Evolutionary conservation across 2,329 filamentous ascomycete species (phyloP).

Genomic region (Penicillium expansum): DNA sequence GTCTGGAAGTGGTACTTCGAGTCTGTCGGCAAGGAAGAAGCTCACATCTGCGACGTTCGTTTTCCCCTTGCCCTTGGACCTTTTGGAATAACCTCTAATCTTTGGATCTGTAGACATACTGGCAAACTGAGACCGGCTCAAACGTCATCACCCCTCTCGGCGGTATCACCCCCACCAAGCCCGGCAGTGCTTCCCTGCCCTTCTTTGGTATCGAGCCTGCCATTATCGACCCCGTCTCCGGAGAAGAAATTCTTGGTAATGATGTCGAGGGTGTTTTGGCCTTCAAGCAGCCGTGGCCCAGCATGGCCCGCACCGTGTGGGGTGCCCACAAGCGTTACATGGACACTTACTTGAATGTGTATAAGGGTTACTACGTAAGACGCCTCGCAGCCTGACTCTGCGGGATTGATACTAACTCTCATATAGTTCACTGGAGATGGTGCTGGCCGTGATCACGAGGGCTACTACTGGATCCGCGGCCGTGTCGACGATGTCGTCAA

Average conservation of each 20-base stretch:
- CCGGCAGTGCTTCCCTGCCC: constrained; percentile 88
- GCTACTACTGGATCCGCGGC: constrained; percentile 99
- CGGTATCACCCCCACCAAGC: constrained; percentile 93
- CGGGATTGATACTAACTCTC: background rate
- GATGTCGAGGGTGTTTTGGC: constrained; percentile 95
- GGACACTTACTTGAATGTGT: constrained; percentile 97
- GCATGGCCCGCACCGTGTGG: constrained; percentile 97
- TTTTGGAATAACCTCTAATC: constrained; percentile 7
- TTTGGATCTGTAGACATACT: constrained; percentile 72
- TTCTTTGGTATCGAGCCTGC: constrained; percentile 98
- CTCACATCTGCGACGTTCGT: constrained; percentile 90
- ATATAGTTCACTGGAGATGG: constrained; percentile 64
- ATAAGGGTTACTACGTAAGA: constrained; percentile 94
- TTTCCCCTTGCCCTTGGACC: background rate
- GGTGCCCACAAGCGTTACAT: constrained; percentile 97
- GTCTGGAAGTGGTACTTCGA: constrained; percentile 99
- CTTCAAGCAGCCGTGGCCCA: constrained; percentile 97
- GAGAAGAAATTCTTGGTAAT: constrained; percentile 89
- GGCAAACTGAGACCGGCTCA: constrained; percentile 98
- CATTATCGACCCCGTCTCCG: constrained; percentile 94
- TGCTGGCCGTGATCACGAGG: constrained; percentile 92
- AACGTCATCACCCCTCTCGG: constrained; percentile 92
- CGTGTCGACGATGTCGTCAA: constrained; percentile 99
- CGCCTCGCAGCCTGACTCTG: constrained; percentile 9
- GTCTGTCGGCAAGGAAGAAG: constrained; percentile 86